Evolutionary conservation across 495 filamentous ascomycete species (phyloP), one percentile per base, ranked within the genome.

Genomic region (Collariella sp.): DNA sequence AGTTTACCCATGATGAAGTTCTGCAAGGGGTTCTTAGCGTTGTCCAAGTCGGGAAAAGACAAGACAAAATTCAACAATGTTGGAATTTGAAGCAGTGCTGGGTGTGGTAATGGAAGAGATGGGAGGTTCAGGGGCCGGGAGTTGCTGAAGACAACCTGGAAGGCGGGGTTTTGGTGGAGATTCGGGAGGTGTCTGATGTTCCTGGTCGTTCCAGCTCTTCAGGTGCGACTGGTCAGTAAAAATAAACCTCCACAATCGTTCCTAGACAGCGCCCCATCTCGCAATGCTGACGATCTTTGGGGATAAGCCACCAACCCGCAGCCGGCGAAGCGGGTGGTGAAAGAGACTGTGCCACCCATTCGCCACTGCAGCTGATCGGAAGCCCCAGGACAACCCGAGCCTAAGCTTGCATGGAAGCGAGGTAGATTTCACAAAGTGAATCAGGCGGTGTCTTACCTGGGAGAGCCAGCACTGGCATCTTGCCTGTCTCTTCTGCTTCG

Each of bases 1-100:
- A 86, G 79, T 55, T 76, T 80, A 66, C 75, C 78, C 85, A 88
- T 88, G 42, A 57, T 73, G 71, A 47, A 45, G 24, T 11, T 34
- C 38, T 57, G 46, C 22, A 3, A n/a, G 15, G 3, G 26, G 13
- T 11, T 51, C 35, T 60, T 20, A 46, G 24, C 15, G 7, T 18
- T 2, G 23, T 3, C 19, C 15, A 42, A 38, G 29, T 23, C 16
- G 10, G 26, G 23, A 54, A 24, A 20, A 35, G 13, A 15, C 15
- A 13, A 12, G n/a, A 48, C 15, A 49, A 44, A 19, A 56, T n/a
- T n/a, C n/a, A n/a, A n/a, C n/a, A 10, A 18, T 12, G 43, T 42
- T 13, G 26, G 26, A 31, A 9, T 31, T 9, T 31, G 26, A 26
- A 19, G 15, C 11, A 13, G 35, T 46, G 20, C 3, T 20, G 13